Evolutionary conservation across 2,329 filamentous ascomycete genomes (phyloP).

Genomic region (Aspergillus thermomutatus): DNA sequence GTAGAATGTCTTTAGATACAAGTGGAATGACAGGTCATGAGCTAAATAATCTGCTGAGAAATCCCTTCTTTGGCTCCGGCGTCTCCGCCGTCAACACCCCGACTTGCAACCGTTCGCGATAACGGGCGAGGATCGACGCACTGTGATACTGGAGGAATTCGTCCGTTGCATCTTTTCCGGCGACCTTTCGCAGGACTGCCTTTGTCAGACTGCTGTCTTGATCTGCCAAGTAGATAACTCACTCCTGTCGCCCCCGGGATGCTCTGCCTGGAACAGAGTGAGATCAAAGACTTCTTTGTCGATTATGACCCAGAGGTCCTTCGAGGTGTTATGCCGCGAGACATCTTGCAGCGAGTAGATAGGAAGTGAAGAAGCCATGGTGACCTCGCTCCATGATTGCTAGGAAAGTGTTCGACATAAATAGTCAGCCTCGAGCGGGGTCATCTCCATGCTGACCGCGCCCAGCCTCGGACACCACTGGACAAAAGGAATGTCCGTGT

Average conservation of each 20-base stretch:
- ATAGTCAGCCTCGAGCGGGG: neutral
- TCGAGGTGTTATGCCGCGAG: neutral
- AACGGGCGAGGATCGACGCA: neutral
- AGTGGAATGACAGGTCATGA: neutral
- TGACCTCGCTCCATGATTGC: neutral
- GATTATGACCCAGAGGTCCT: conserved; percentile 18
- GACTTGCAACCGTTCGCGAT: conserved; percentile 1
- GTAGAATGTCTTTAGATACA: neutral
- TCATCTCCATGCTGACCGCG: neutral
- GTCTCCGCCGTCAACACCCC: neutral
- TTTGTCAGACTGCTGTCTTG: neutral
- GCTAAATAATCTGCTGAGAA: neutral
- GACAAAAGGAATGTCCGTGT: too few species aligned
- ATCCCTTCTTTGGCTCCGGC: neutral
- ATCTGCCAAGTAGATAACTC: neutral
- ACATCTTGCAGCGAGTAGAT: neutral
- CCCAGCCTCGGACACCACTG: too few species aligned
- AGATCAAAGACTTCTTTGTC: conserved; percentile 18
- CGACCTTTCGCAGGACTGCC: conserved; percentile 2
- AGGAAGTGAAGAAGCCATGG: neutral
- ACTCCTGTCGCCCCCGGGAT: conserved; percentile 14
- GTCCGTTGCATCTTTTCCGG: conserved; percentile 1
- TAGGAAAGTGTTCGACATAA: neutral
- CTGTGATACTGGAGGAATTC: conserved; percentile 5
- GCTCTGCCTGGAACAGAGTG: conserved; percentile 18